Evolutionary conservation across 1,284 basidiomycete genomes (phyloP), one percentile per base, ranked within the genome.

Genomic region (Trichosporon inkin): DNA sequence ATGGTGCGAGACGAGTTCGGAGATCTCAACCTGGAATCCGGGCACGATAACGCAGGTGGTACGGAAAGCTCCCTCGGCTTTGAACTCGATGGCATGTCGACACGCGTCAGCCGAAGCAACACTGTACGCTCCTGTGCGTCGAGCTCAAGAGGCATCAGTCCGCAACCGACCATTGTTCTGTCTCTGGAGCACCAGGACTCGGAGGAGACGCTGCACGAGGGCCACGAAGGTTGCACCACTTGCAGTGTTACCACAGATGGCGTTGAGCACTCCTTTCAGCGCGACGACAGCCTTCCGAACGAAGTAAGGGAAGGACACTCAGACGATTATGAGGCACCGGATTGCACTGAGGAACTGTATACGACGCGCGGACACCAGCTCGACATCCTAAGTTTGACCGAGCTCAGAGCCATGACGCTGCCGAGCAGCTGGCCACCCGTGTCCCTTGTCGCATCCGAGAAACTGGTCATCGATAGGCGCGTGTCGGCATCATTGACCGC

Each of bases 1-100:
- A 49, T 49, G 44, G 44, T 49, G 16, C 44, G 44, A 6, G 44
- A 49, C 44, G 44, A 49, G 24, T 49, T 49, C 13, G 44, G 44
- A 16, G 44, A 22, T 5, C 44, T 49, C 44, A 24, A 49, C 14
- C 24, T 49, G 5, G 44, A 49, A 13, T 16, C 24, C 7, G 6
- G 1, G 7, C 10, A 16, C 3, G 16, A 14, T 7, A 16, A 28
- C 24, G 7, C 17, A 8, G 16, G 24, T 6, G 22, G 44, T 14
- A 28, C 28, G 24, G 4, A 32, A 4, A 32, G 8, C 28, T 28
- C 22, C 16, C 44, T n/a, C 16, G 44, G 44, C 16, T 14, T 49
- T 14, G 44, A 49, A 7, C 44, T 49, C 44, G 44, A 49, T 16
- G 44, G 44, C 44, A 49, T 49, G 44, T 32, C 24, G 16, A 22